Evolutionary conservation across 306 rosid genomes (phyloP).

Genomic region (Trichosanthes truncata): DNA sequence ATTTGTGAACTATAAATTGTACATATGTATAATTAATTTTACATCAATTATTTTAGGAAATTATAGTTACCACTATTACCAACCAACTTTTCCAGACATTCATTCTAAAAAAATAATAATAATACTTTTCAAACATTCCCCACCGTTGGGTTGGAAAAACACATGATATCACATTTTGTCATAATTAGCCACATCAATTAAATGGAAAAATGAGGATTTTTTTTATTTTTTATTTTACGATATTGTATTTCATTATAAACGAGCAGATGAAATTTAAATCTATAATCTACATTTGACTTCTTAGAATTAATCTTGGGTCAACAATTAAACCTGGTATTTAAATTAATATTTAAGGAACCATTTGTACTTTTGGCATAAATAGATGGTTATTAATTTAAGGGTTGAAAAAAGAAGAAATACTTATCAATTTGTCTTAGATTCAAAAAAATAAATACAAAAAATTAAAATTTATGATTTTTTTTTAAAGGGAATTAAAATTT

Average conservation of each 20-base stretch:
- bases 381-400: no score
- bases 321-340: no score
- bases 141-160: not conserved
- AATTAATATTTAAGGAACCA: no score
- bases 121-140: not conserved
- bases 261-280: not conserved
- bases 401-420: no score
- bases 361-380: no score
- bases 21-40: not conserved
- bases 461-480: no score
- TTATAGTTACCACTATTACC: not conserved
- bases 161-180: not conserved
- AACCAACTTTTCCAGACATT: not conserved
- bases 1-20: not conserved
- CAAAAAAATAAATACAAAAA: no score
- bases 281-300: no score
- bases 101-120: not conserved
- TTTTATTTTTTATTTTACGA: not conserved
- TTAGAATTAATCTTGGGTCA: no score
- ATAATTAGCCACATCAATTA: not conserved
- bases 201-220: not conserved
- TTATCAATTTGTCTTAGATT: no score
- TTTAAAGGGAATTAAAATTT: no score
- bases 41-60: not conserved
- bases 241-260: not conserved